A percentile compares a stretch with the other conserved stretches of the same genome.
phyloP scores from a whole-genome alignment of 257 asterid species.

The Phtheirospermum japonicum region DNA sequence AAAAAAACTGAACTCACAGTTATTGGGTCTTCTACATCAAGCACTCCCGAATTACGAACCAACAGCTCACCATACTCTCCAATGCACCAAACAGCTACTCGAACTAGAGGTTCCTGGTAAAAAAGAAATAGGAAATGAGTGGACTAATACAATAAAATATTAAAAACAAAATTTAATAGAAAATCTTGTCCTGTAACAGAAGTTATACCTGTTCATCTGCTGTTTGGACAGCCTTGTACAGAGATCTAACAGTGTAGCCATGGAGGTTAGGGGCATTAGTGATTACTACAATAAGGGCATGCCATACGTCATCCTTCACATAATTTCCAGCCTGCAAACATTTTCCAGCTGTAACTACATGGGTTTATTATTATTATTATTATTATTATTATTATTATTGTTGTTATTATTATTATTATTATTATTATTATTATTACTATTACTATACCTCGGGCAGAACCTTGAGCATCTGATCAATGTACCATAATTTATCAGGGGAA shows the following conservation, averaged over 20 bases:
- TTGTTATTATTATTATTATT: too few relatives aligned
- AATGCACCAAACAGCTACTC: slow-evolving; percentile 93
- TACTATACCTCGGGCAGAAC: slow-evolving; percentile 76
- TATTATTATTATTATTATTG: too few relatives aligned
- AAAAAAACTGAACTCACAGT: slow-evolving; percentile 56
- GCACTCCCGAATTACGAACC: slow-evolving; percentile 63
- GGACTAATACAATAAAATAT: slow-evolving; percentile 2
- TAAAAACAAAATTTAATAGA: slow-evolving; percentile 12
- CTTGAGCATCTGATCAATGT: slow-evolving; percentile 91
- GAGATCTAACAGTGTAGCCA: slow-evolving; percentile 74
- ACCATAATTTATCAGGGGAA: slow-evolving; percentile 88
- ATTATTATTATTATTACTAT: too few relatives aligned
- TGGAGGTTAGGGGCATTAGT: slow-evolving; percentile 87
- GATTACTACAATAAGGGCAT: slow-evolving; percentile 80
- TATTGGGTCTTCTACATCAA: slow-evolving; percentile 67
- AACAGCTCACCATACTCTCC: slow-evolving; percentile 95
- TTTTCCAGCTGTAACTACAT: too few relatives aligned
- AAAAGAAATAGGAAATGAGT: slow-evolving; percentile 24
- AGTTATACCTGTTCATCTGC: slow-evolving; percentile 65
- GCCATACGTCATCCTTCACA: slow-evolving; percentile 93
- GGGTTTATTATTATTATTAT: too few relatives aligned
- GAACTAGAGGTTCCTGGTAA: slow-evolving; percentile 77
- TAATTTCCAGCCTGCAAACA: slow-evolving; percentile 72
- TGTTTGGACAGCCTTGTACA: slow-evolving; percentile 67
- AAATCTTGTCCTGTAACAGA: slow-evolving; percentile 16